phyloP scores from a whole-genome alignment of 2,329 filamentous ascomycete genomes.

The Pseudogymnoascus sp. region DNA sequence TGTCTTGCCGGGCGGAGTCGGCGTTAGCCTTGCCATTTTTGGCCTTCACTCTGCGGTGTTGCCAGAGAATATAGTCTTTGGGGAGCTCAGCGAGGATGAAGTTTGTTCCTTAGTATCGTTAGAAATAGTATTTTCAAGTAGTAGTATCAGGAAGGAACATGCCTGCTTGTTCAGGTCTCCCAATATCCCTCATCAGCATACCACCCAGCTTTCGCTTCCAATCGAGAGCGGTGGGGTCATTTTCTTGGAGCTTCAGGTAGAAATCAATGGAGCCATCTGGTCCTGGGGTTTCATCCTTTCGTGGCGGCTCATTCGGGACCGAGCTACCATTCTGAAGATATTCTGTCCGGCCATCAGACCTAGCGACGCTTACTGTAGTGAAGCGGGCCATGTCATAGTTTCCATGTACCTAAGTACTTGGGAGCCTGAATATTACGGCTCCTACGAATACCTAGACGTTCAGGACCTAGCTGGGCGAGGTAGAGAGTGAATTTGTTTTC shows the following conservation, averaged over 20 bases:
- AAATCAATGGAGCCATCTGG: slow-evolving; percentile 44
- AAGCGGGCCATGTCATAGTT: slow-evolving; percentile 4
- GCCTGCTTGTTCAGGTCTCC: slow-evolving; percentile 22
- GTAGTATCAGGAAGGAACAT: slow-evolving; percentile 13
- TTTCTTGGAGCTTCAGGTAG: slow-evolving; percentile 40
- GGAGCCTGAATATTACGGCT: neutral
- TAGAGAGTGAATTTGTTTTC: neutral
- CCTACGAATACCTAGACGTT: neutral
- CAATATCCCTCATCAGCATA: slow-evolving; percentile 46
- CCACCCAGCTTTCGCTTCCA: slow-evolving; percentile 50
- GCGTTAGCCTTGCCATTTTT: slow-evolving; percentile 5
- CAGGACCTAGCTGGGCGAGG: neutral
- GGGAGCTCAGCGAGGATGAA: slow-evolving; percentile 46
- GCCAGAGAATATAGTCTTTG: slow-evolving; percentile 47
- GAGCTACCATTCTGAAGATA: slow-evolving; percentile 15
- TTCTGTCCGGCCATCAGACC: slow-evolving; percentile 24
- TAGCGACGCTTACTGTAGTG: slow-evolving; percentile 5
- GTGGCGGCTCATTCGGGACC: slow-evolving; percentile 33
- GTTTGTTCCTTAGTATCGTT: slow-evolving; percentile 21
- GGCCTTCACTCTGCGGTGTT: slow-evolving; percentile 35
- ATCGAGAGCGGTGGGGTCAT: slow-evolving; percentile 45
- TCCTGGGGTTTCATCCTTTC: slow-evolving; percentile 40
- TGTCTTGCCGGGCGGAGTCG: slow-evolving; percentile 46
- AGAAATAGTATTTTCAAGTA: slow-evolving; percentile 16
- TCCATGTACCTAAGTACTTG: neutral